Conservation (phyloP, 805 yeast genomes). For the Starmerella khaoyaiensis region DNA sequence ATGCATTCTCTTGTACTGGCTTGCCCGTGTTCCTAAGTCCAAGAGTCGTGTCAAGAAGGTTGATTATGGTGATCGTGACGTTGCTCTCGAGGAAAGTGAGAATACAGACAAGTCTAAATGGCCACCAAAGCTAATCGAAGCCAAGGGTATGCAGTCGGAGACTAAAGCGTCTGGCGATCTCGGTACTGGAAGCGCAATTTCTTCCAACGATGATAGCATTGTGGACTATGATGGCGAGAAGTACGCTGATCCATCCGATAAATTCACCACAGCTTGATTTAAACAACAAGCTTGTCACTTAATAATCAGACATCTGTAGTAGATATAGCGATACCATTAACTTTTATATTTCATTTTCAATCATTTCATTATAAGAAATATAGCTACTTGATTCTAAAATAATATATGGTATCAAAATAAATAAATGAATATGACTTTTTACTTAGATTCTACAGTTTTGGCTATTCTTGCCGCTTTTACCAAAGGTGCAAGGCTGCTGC, state of each 20-base stretch:
- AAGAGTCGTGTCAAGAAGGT: conserved; percentile 20
- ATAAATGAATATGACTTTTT: background rate
- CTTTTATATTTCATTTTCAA: no score
- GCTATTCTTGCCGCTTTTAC: conserved; percentile 26
- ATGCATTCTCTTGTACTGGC: conserved; percentile 26
- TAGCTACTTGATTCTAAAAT: no score
- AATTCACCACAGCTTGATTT: no score
- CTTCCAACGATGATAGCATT: no score
- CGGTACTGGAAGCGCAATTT: no score
- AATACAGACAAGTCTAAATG: conserved; percentile 8
- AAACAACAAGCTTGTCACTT: no score
- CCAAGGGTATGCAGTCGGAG: conserved; percentile 7
- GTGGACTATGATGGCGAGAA: no score
- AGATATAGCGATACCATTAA: no score
- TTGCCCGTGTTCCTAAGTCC: conserved; percentile 24
- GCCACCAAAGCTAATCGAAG: conserved; percentile 11
- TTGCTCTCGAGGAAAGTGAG: conserved; percentile 16
- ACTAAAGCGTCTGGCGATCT: no score
- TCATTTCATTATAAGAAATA: no score
- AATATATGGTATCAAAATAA: background rate
- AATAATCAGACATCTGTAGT: no score
- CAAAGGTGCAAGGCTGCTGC: conserved; percentile 27
- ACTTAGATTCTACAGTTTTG: conserved; percentile 20
- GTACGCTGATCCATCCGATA: no score
- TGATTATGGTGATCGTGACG: conserved; percentile 16